These are phyloP conservation scores for Prunus armeniaca DNA, from an alignment of 306 rosid genomes.

Conservation along the genomic window DNA sequence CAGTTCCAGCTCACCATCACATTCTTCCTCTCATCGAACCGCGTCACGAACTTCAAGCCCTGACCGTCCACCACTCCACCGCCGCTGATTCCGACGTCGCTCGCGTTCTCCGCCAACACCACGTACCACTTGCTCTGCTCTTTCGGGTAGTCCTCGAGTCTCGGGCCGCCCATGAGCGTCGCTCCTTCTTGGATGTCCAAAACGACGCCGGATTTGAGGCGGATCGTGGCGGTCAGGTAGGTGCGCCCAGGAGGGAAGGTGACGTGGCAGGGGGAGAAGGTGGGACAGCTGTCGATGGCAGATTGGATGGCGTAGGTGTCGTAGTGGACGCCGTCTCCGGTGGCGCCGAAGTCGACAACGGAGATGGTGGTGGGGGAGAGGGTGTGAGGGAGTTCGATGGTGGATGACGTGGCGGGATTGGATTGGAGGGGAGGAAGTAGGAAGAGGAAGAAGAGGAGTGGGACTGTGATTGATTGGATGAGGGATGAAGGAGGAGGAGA, in stretches of 20 bases:
- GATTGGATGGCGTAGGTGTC: slow-evolving; percentile 81
- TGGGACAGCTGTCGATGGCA: slow-evolving; percentile 63
- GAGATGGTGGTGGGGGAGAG: slow-evolving; percentile 31
- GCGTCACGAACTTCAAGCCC: slow-evolving; percentile 64
- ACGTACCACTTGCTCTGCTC: slow-evolving; percentile 70
- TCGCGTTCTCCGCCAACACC: slow-evolving; percentile 80
- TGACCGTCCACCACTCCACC: slow-evolving; percentile 94
- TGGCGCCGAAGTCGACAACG: slow-evolving; percentile 74
- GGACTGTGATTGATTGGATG: neutral
- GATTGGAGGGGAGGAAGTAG: slow-evolving; percentile 35
- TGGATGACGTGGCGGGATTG: slow-evolving; percentile 27
- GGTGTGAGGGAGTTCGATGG: neutral
- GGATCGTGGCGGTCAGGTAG: slow-evolving; percentile 76
- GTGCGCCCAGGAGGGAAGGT: slow-evolving; percentile 69
- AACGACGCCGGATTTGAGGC: slow-evolving; percentile 68
- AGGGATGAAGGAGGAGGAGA: neutral
- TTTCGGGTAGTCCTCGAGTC: slow-evolving; percentile 57
- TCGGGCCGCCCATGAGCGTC: slow-evolving; percentile 59
- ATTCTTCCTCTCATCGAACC: slow-evolving; percentile 68
- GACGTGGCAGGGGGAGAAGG: slow-evolving; percentile 50
- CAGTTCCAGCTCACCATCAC: slow-evolving; percentile 93
- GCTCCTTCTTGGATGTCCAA: slow-evolving; percentile 61
- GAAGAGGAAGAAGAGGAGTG: slow-evolving; percentile 10
- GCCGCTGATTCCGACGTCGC: slow-evolving; percentile 68
- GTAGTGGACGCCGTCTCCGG: slow-evolving; percentile 67